These are phyloP conservation scores for Heimioporus sp. DNA, from an alignment of 768 basidiomycete species.

Conservation along the genomic window DNA sequence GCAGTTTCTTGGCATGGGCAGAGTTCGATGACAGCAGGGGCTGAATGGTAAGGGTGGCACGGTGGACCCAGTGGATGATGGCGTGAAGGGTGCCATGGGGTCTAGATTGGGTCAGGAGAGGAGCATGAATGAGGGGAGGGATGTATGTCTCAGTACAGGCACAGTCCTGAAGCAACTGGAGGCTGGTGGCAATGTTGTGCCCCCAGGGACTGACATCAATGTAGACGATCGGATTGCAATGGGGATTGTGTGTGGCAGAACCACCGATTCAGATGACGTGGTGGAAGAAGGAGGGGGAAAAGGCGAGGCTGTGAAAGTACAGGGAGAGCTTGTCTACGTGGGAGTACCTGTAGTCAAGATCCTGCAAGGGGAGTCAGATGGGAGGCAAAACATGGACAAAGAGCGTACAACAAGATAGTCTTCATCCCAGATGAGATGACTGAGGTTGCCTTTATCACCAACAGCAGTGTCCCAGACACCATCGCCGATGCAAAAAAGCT, in stretches of 20 bases:
- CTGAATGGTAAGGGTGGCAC: conserved; percentile 71
- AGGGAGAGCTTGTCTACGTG: conserved; percentile 72
- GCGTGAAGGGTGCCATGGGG: conserved; percentile 75
- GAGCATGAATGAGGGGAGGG: background rate
- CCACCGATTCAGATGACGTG: conserved; percentile 67
- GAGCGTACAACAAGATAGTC: conserved; percentile 75
- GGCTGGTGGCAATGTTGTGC: conserved; percentile 67
- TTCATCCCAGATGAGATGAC: conserved; percentile 88
- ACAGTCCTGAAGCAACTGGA: conserved; percentile 77
- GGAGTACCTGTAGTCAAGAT: conserved; percentile 83
- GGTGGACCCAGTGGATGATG: conserved; percentile 83
- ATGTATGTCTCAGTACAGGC: conserved; percentile 80
- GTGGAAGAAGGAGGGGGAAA: conserved; percentile 89
- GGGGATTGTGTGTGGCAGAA: conserved; percentile 35
- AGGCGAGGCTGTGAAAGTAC: conserved; percentile 76
- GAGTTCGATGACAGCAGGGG: conserved; percentile 37
- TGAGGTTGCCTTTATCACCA: conserved; percentile 82
- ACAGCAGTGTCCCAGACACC: conserved; percentile 87
- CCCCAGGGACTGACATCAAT: conserved; percentile 79
- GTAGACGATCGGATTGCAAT: conserved; percentile 62
- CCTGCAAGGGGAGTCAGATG: conserved; percentile 41
- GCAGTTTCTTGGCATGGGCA: conserved; percentile 27
- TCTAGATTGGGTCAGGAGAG: conserved; percentile 5
- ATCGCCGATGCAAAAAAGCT: conserved; percentile 70
- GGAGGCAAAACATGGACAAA: too few species aligned